Evolutionary conservation across 2,329 filamentous ascomycete genomes (phyloP).

Genomic region (Paecilomyces fulvus): DNA sequence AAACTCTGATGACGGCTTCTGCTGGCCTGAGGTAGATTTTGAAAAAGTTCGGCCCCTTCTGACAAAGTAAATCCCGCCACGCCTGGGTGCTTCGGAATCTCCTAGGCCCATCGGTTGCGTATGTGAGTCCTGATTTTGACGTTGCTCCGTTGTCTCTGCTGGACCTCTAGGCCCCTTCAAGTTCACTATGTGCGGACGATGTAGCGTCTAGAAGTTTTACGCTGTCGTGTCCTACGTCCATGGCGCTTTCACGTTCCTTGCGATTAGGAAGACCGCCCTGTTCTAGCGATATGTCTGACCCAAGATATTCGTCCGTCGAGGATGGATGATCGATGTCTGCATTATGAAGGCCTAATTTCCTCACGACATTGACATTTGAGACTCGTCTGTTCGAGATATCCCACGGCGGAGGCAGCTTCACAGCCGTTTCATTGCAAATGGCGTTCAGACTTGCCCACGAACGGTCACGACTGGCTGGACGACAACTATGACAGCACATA

Average conservation of each 20-base stretch:
- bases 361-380: constrained; percentile 16
- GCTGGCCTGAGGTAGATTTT: neutral
- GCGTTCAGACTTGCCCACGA: constrained; percentile 15
- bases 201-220: neutral
- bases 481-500: constrained; percentile 42
- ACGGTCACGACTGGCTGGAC: constrained; percentile 36
- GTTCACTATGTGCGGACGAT: neutral
- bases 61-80: neutral
- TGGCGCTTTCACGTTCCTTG: neutral
- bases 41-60: neutral
- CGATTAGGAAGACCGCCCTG: neutral
- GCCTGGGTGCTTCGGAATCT: neutral
- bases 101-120: neutral
- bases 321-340: neutral
- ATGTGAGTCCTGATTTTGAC: neutral
- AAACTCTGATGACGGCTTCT: neutral
- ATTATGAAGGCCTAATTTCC: constrained; percentile 5
- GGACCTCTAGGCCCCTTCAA: neutral
- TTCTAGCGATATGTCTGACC: neutral
- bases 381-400: constrained; percentile 21
- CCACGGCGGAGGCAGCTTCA: constrained; percentile 16
- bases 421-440: constrained; percentile 26
- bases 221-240: neutral
- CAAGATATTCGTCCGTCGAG: neutral
- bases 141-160: neutral